These are phyloP conservation scores for Botrytis galanthina DNA, from an alignment of 2,329 filamentous ascomycete species.

Conservation along the genomic window DNA sequence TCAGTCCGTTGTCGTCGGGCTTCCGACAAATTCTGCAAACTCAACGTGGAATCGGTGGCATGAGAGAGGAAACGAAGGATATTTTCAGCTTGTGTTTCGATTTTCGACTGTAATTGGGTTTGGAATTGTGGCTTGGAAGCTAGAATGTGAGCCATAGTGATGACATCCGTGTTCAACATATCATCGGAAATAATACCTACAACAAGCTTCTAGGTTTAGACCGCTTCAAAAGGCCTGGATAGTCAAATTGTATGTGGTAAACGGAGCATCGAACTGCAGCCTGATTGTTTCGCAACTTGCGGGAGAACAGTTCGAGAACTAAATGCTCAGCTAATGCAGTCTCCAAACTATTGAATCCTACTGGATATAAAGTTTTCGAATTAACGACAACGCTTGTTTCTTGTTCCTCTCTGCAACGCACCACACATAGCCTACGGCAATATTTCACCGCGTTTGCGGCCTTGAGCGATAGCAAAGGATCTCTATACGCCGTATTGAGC, in stretches of 20 bases:
- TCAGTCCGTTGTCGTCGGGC: not conserved
- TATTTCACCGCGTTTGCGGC: not conserved
- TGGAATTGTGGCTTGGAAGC: slow-evolving; percentile 37
- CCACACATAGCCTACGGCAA: not conserved
- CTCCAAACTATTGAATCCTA: slow-evolving; percentile 93
- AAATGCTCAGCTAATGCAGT: slow-evolving; percentile 80
- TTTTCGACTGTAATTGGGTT: slow-evolving; percentile 21
- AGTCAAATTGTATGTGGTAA: not conserved
- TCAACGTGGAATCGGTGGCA: slow-evolving; percentile 58
- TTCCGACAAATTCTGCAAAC: not conserved
- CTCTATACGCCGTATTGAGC: no score
- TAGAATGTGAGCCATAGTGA: slow-evolving; percentile 35
- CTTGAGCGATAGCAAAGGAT: not conserved
- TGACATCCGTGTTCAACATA: not conserved
- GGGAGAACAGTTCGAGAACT: slow-evolving; percentile 68
- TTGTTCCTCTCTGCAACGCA: not conserved
- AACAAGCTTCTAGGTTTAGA: not conserved
- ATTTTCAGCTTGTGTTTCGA: slow-evolving; percentile 49
- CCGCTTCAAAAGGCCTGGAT: not conserved
- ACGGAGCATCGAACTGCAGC: not conserved
- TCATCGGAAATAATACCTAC: not conserved
- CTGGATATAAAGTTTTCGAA: slow-evolving; percentile 90
- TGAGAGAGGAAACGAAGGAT: slow-evolving; percentile 73
- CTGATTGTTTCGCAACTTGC: slow-evolving; percentile 54
- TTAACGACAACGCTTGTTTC: slow-evolving; percentile 72